These are phyloP conservation scores for Amauroascus verrucosus DNA, from an alignment of 2,329 filamentous ascomycete species.

Conservation along the genomic window DNA sequence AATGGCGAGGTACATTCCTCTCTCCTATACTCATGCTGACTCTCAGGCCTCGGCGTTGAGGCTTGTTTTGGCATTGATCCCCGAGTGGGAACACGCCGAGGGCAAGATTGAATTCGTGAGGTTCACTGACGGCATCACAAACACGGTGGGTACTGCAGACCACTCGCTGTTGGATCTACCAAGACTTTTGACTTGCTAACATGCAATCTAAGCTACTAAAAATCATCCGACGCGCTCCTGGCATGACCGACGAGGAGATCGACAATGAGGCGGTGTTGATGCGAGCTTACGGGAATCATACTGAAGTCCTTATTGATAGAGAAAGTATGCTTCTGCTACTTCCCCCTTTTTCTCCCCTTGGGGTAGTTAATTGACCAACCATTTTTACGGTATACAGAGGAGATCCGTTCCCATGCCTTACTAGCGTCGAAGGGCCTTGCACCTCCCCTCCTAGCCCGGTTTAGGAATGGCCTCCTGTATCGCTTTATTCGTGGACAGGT, in stretches of 20 bases:
- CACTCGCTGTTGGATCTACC: neutral
- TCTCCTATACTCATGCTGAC: conserved; percentile 67
- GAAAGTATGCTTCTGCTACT: conserved; percentile 54
- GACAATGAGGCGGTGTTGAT: conserved; percentile 80
- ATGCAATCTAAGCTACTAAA: conserved; percentile 37
- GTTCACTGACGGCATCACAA: conserved; percentile 97
- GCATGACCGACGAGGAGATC: conserved; percentile 62
- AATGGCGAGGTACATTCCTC: conserved; percentile 50
- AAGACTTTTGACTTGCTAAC: neutral
- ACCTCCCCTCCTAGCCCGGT: conserved; percentile 77
- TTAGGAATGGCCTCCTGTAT: conserved; percentile 94
- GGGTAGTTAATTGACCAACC: neutral
- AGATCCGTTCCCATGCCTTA: conserved; percentile 64
- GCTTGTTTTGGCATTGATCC: conserved; percentile 68
- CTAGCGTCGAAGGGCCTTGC: conserved; percentile 75
- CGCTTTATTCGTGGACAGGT: conserved; percentile 74
- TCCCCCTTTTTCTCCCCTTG: neutral
- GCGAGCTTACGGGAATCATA: conserved; percentile 87
- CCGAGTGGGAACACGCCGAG: conserved; percentile 66
- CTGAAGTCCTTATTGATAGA: conserved; percentile 89
- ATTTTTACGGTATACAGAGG: conserved; percentile 35
- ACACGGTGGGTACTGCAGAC: conserved; percentile 53
- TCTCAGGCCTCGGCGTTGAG: conserved; percentile 67
- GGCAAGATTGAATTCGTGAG: conserved; percentile 73
- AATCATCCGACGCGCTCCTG: conserved; percentile 45